Base-by-base conservation (phyloP, 495 filamentous ascomycete species). In the Talaromyces thailandensis region DNA sequence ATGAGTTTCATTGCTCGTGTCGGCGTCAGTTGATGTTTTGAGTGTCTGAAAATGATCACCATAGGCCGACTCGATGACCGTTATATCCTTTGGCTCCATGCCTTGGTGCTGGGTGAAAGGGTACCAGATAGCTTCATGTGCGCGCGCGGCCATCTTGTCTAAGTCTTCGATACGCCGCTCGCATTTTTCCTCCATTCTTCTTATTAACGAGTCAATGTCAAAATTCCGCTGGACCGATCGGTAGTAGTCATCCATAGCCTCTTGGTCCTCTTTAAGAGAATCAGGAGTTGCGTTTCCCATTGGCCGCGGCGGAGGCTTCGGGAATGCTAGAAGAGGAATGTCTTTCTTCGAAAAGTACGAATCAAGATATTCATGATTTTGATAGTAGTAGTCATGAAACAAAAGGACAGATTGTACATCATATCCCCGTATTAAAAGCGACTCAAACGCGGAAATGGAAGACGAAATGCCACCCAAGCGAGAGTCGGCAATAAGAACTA, bases 41-140 rank as follows among this genome's bases (percentile, higher is more conserved):
- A 81, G 76, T 0, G 82, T 85, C 65, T 91, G 86, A 71, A 92
- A 93, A 70, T 82, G 85, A 67, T 91, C 88, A 18, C 85, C 87
- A 60, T 85, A 81, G 0, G 89, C 89, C 0, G 89, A 91, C 66
- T 93, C 89, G 61, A 93, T 89, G 1, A 81, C 78, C 1, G 82
- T 77, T 61, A 92, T 89, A 31, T 82, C 82, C 31, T 84, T 73
- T 5, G 81, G 67, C 3, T 70, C 70, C 61, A 88, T 77, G 48
- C 77, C 77, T n/a, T 81, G 77, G 48, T 93, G 89, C 67, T 93
- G 89, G 9, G 88, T 92, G 58, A 93, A 93, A 0, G 89, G 89
- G 64, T 91, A 90, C 89, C 89, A 93, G 57, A 93, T 90, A 6
- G 75, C 70, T 25, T 81, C 69, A 25, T 80, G 71, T 0, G 88